A percentile compares a stretch with the other conserved stretches of the same genome.
These are phyloP conservation scores for Penicillium ucsense DNA, from an alignment of 495 filamentous ascomycete genomes.

Conservation along the genomic window DNA sequence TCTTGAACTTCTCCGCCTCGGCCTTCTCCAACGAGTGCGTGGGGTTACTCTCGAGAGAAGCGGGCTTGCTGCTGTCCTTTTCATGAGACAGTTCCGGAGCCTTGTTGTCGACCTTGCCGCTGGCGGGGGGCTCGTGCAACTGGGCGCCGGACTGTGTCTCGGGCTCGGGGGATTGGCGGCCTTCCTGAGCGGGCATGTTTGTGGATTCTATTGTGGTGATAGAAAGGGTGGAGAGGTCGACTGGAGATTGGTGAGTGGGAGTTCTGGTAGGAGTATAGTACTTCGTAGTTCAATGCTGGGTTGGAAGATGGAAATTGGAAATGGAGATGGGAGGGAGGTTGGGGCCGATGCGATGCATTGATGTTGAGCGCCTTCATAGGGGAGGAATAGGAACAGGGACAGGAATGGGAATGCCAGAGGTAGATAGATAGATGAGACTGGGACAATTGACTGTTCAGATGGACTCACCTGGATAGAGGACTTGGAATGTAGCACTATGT, in stretches of 20 bases:
- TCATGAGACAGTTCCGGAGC: slow-evolving; percentile 27
- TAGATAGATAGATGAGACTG: not conserved
- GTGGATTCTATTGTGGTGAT: too few relatives aligned
- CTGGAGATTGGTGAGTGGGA: too few relatives aligned
- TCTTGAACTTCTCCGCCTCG: slow-evolving; percentile 50
- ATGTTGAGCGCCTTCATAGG: too few relatives aligned
- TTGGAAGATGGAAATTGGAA: too few relatives aligned
- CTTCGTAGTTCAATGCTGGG: too few relatives aligned
- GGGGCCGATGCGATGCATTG: too few relatives aligned
- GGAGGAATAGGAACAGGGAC: too few relatives aligned
- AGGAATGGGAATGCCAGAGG: slow-evolving; percentile 4
- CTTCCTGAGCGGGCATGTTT: slow-evolving; percentile 39
- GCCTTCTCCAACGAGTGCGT: slow-evolving; percentile 56
- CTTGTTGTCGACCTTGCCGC: slow-evolving; percentile 43
- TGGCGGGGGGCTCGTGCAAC: slow-evolving; percentile 41
- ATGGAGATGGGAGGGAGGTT: too few relatives aligned
- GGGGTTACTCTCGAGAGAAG: slow-evolving; percentile 51
- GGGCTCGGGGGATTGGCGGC: slow-evolving; percentile 75
- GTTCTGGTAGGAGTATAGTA: too few relatives aligned
- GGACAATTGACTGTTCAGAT: not conserved
- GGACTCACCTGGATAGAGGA: not conserved
- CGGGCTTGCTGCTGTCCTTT: slow-evolving; percentile 26
- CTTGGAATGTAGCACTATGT: too few relatives aligned
- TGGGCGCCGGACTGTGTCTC: slow-evolving; percentile 60
- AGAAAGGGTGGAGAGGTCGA: too few relatives aligned